phyloP scores from a whole-genome alignment of 2,329 filamentous ascomycete genomes.

The Calonectria fujianensis region DNA sequence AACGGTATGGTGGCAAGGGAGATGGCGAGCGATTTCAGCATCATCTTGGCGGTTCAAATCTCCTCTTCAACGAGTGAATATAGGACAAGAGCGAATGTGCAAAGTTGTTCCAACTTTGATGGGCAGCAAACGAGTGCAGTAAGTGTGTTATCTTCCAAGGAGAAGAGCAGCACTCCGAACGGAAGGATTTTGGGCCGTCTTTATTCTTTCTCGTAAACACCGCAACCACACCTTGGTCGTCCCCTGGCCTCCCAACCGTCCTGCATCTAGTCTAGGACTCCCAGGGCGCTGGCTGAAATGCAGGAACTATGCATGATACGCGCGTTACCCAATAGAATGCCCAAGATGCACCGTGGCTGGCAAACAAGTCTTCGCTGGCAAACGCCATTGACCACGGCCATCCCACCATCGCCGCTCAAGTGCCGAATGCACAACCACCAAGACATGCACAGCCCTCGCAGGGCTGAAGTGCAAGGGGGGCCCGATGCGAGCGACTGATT shows the following conservation, averaged over 20 bases:
- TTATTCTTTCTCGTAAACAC: not conserved
- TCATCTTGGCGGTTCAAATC: slow-evolving; percentile 3
- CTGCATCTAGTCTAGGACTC: slow-evolving; percentile 11
- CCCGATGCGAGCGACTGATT: not conserved
- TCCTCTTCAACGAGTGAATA: not conserved
- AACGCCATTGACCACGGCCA: not conserved
- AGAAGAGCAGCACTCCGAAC: not conserved
- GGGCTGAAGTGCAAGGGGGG: slow-evolving; percentile 5
- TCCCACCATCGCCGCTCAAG: not conserved
- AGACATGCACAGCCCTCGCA: not conserved
- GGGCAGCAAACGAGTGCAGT: not conserved
- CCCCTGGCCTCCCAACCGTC: not conserved
- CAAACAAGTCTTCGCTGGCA: not conserved
- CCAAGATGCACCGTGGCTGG: not conserved
- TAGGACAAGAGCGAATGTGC: not conserved
- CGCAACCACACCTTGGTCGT: not conserved
- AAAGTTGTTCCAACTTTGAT: not conserved
- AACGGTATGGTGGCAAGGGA: not conserved
- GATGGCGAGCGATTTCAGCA: slow-evolving; percentile 7
- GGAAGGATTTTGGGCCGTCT: not conserved
- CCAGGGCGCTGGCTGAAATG: not conserved
- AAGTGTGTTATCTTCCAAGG: not conserved
- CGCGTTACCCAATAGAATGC: not conserved
- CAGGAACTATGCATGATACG: not conserved
- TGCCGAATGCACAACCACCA: not conserved